Evolutionary conservation across 1,139 yeast genomes (phyloP).

Genomic region (Yamadazyma atmosphaerica): DNA sequence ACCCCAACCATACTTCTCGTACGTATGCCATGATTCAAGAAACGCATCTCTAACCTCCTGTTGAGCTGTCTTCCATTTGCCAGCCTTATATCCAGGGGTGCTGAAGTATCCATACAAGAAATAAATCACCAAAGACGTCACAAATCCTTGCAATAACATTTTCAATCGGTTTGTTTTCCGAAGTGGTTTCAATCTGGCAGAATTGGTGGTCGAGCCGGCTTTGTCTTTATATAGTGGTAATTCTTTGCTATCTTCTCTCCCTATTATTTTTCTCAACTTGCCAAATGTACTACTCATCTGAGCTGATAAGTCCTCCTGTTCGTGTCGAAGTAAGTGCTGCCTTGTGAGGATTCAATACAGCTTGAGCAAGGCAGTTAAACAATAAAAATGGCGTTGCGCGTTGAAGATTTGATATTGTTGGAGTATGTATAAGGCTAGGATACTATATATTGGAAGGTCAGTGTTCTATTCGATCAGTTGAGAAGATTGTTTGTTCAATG

Average conservation of each 20-base stretch:
- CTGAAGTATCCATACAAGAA: conserved; percentile 27
- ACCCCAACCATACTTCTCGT: conserved; percentile 83
- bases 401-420: no score
- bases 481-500: no score
- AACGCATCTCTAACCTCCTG: conserved; percentile 63
- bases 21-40: conserved; percentile 77
- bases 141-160: conserved; percentile 47
- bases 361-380: no score
- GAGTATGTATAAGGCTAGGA: no score
- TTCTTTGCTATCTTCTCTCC: conserved; percentile 6
- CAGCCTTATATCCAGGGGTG: no score
- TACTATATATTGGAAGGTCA: no score
- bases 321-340: no score
- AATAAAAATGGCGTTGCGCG: no score
- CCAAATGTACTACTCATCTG: not conserved
- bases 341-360: no score
- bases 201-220: conserved; percentile 16
- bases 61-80: conserved; percentile 54
- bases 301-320: not conserved
- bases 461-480: no score
- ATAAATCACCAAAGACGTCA: conserved; percentile 41
- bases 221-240: conserved; percentile 36
- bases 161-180: conserved; percentile 17
- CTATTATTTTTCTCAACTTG: not conserved
- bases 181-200: conserved; percentile 19